Base-by-base conservation (phyloP, 495 filamentous ascomycete species). In the Daldinia vernicosa region DNA sequence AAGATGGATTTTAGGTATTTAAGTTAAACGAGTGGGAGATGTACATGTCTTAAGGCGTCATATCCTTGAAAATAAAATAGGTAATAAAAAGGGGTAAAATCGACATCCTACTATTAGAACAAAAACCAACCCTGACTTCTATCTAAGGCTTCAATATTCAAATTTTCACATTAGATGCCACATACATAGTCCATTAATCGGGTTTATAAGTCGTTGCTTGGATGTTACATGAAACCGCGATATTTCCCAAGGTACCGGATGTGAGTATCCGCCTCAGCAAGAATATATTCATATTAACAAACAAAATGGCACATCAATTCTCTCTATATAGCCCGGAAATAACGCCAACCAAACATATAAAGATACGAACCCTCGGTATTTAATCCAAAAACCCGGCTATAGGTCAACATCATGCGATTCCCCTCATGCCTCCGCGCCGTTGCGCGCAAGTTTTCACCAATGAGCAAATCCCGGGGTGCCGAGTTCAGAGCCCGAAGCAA, bases 381-480 rank as follows among this genome's bases (percentile, higher is more conserved):
- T 14, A 33, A 1, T 63, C 9, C 15, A 53, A 37, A 27, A 26
- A 1, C 6, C 15, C 58, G 35, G 45, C 39, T 22, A 66, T 66
- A 63, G 15, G 59, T 45, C 52, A 40, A 43, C 19, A 71, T 60
- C 58, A 71, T 67, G 53, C 69, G 45, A 71, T 59, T 57, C 69
- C 68, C 69, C 69, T 72, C 69, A 63, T 63, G 11, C 28, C 40
- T 60, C 32, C 28, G 35, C 9, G 24, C 40, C 15, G 54, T 40
- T n/a, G 5, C 1, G 24, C n/a, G 26, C 52, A 53, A 14, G 50
- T 30, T 15, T 30, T 15, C 51, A 26, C 11, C 17, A 45, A 19
- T n/a, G 30, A 67, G 32, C 69, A 72, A 72, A 72, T 72, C 69
- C 69, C 69, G 54, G 64, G 64, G 60, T 51, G 27, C 71, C 71